Evolutionary conservation across 2,329 filamentous ascomycete species (phyloP).

Genomic region (Cladophialophora psammophila): DNA sequence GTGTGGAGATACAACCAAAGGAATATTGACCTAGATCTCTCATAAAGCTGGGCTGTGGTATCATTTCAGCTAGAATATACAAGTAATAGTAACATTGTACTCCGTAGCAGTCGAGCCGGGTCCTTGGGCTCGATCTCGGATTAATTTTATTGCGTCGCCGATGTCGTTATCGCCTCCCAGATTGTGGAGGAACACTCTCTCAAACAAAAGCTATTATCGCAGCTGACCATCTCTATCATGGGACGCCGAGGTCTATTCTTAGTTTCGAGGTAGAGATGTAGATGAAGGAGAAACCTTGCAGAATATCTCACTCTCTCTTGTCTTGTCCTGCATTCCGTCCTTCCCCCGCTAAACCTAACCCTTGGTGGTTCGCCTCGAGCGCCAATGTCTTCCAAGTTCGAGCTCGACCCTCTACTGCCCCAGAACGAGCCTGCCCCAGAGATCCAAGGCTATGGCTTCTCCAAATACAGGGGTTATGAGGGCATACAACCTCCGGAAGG

Average conservation of each 20-base stretch:
- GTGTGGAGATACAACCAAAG: background rate
- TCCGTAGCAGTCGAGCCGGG: background rate
- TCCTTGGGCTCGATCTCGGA: background rate
- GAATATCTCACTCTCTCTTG: background rate
- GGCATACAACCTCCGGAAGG: constrained; percentile 17
- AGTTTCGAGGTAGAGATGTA: background rate
- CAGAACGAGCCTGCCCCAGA: constrained; percentile 40
- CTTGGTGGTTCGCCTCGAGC: background rate
- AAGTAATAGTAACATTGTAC: background rate
- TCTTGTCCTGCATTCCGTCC: background rate
- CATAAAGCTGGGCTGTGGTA: background rate
- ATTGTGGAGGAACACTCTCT: background rate
- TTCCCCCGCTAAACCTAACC: background rate
- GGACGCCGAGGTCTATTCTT: background rate
- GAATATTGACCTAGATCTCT: background rate
- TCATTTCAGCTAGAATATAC: background rate
- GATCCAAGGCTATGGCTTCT: constrained; percentile 37
- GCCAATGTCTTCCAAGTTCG: constrained; percentile 30
- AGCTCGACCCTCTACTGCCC: constrained; percentile 41
- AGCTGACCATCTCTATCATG: background rate
- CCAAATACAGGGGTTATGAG: constrained; percentile 17
- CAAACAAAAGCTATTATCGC: background rate
- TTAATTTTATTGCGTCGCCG: background rate
- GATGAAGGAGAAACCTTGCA: background rate
- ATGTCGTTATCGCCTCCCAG: background rate